phyloP scores from a whole-genome alignment of 1,139 yeast species.

The Blastobotrys arbuscula region DNA sequence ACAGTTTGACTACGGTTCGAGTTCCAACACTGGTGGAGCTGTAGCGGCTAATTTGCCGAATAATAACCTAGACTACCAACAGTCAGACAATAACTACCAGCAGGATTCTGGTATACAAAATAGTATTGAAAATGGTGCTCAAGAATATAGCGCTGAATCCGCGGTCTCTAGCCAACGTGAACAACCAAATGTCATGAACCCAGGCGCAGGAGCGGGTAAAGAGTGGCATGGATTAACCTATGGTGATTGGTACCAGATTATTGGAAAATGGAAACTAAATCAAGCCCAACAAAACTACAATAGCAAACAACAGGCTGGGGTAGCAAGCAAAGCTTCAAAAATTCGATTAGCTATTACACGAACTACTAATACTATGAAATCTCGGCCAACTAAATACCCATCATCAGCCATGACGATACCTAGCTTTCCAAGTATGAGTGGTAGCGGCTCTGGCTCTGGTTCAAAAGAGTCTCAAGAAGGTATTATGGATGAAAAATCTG shows the following conservation, averaged over 20 bases:
- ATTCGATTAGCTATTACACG: background rate
- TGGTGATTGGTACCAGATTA: background rate
- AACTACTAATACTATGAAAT: background rate
- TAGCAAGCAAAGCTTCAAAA: background rate
- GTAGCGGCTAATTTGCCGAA: background rate
- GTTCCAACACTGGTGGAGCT: background rate
- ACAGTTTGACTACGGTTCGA: background rate
- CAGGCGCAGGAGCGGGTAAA: background rate
- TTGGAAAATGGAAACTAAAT: background rate
- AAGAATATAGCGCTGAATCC: too few species aligned
- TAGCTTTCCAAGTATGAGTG: background rate
- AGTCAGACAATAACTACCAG: background rate
- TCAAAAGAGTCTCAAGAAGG: background rate
- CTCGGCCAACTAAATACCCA: background rate
- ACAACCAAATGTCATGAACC: background rate
- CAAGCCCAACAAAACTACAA: background rate
- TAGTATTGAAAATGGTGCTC: too few species aligned
- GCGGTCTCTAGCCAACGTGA: background rate
- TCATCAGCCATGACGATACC: background rate
- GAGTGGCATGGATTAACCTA: background rate
- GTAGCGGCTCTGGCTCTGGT: background rate
- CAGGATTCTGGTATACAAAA: background rate
- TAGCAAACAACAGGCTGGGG: background rate
- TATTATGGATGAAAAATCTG: too few species aligned
- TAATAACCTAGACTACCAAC: background rate